A percentile compares a stretch with the other conserved stretches of the same genome.
Evolutionary conservation across 805 yeast species (phyloP).

Genomic region (Saccharomycopsis sp.): DNA sequence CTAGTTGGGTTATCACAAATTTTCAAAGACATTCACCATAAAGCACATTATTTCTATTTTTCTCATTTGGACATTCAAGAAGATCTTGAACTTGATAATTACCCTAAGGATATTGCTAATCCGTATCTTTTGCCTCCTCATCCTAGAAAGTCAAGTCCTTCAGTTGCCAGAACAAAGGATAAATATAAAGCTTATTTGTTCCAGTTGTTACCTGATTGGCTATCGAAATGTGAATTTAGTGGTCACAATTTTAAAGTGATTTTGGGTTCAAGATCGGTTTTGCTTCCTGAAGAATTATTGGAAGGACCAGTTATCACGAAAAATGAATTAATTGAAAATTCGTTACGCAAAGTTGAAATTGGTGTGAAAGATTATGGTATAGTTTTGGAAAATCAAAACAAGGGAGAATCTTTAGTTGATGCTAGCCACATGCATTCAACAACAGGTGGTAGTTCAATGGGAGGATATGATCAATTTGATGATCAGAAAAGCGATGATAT

Average conservation of each 20-base stretch:
- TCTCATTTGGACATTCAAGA: too few relatives aligned
- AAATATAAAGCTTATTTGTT: constrained; percentile 27
- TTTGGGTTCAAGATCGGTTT: constrained; percentile 38
- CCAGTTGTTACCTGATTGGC: constrained; percentile 30
- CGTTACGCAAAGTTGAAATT: constrained; percentile 2
- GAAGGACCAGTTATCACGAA: constrained; percentile 28
- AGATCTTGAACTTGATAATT: neutral
- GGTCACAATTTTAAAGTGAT: constrained; percentile 25
- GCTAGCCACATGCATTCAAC: neutral
- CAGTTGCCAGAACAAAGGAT: constrained; percentile 18
- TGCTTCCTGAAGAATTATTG: constrained; percentile 35
- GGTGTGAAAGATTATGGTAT: neutral
- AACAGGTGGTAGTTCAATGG: neutral
- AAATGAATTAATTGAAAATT: constrained; percentile 26
- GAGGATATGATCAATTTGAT: neutral
- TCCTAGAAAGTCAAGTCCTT: neutral
- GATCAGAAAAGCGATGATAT: constrained; percentile 27
- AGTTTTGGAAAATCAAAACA: neutral
- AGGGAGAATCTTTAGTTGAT: neutral
- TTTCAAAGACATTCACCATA: constrained; percentile 22
- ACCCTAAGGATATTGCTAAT: neutral
- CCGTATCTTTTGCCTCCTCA: constrained; percentile 1
- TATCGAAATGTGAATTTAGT: constrained; percentile 27
- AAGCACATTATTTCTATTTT: constrained; percentile 3
- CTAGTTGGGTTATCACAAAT: constrained; percentile 27